Evolutionary conservation across 805 yeast genomes (phyloP), one percentile per base, ranked within the genome.

Genomic region (Lachancea quebecensis): DNA sequence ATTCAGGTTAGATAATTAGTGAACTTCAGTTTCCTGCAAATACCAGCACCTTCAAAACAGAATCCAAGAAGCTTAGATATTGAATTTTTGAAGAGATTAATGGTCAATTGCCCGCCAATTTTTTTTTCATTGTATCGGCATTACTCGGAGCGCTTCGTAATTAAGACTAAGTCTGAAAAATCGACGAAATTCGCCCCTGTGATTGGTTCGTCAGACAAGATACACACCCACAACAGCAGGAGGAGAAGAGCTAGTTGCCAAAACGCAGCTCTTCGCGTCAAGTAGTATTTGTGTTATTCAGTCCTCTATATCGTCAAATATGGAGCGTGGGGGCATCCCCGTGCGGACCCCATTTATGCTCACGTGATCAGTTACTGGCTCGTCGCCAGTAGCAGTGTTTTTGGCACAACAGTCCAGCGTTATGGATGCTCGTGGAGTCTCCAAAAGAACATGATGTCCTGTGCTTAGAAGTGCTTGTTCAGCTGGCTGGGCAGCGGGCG

Each of bases 311-410:
- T 61, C 68, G 47, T 65, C 70, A 49, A 69, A 69, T 2, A 66
- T 58, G 5, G 72, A 67, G 35, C 49, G 56, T 18, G 72, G 70
- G 9, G 74, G 74, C 28, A 65, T 39, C 18, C 65, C 58, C 1
- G 72, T 68, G 40, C 60, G 54, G 52, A 65, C 36, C 45, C 52
- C 42, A 17, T 45, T 39, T 2, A 47, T 40, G 1, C 45, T 32
- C 16, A 10, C n/a, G 11, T 15, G 14, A 10, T 35, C 12, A 17
- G 31, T 30, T 28, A 10, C 15, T 6, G 11, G 30, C n/a, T 36
- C 39, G 29, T 36, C 29, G 12, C 36, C 16, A 18, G 14, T 10
- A 14, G 30, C 42, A 8, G 35, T 12, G 8, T 18, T 18, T 27
- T 5, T 12, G 30, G 42, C 10, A 45, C 60, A 53, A 29, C 46